A percentile compares a stretch with the other conserved stretches of the same genome.
Conservation (phyloP, 75 land plant genomes). For the Picea glauca region DNA sequence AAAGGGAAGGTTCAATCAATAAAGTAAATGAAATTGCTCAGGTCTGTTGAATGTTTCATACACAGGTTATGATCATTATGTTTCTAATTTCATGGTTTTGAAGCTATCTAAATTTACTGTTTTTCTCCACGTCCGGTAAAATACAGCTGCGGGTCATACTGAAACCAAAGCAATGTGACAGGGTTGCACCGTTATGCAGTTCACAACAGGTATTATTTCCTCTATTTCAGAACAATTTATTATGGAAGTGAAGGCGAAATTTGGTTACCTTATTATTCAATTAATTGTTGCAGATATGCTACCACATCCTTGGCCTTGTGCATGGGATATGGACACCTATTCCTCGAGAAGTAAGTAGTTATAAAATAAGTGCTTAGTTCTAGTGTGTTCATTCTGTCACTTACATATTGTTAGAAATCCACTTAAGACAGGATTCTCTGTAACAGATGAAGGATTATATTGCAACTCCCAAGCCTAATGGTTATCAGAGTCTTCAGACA, state of each 20-base stretch:
- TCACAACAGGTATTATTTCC: constrained; percentile 64
- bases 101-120: not conserved
- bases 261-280: not conserved
- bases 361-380: not conserved
- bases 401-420: constrained; percentile 1
- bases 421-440: not conserved
- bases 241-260: not conserved
- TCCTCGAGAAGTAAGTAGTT: constrained; percentile 72
- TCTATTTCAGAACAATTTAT: not conserved
- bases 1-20: constrained; percentile 61
- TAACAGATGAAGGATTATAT: constrained; percentile 96
- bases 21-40: constrained; percentile 90
- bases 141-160: constrained; percentile 79
- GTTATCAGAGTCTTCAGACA: constrained; percentile 96
- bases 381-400: not conserved
- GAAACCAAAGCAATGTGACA: constrained; percentile 60
- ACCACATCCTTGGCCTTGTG: constrained; percentile 94
- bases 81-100: not conserved
- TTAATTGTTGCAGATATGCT: constrained; percentile 65
- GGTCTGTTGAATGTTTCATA: constrained; percentile 32
- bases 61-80: not conserved
- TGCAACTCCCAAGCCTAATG: constrained; percentile 98
- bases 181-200: constrained; percentile 69
- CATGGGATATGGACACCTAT: constrained; percentile 98
- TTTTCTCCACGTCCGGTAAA: not conserved